Percentiles rank a stretch among this genome's conserved stretches.
Evolutionary conservation across 2,329 filamentous ascomycete genomes (phyloP).

Genomic region (Pseudogymnoascus destructans): DNA sequence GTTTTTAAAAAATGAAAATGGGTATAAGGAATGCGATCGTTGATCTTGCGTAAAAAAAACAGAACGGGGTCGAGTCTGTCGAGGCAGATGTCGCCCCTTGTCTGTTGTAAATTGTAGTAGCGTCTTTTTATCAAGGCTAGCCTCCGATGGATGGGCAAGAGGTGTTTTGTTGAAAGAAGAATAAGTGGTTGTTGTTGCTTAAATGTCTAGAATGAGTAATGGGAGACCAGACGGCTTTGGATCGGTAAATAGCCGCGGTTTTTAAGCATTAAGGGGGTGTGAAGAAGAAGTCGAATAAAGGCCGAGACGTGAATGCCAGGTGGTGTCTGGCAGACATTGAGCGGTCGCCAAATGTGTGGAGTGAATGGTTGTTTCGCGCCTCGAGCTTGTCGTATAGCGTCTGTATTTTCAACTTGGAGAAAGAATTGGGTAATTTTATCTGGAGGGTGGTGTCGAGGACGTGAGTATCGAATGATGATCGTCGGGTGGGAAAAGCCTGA

Average conservation of each 20-base stretch:
- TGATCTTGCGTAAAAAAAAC: neutral
- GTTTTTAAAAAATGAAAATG: neutral
- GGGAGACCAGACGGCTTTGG: neutral
- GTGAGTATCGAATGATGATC: neutral
- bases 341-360: neutral
- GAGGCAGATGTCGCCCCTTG: neutral
- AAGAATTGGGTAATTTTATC: neutral
- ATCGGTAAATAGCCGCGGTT: neutral
- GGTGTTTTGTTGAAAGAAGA: neutral
- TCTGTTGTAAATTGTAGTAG: neutral
- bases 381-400: neutral
- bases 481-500: neutral
- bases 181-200: neutral
- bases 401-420: neutral
- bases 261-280: neutral
- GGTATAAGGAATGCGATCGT: slow-evolving; percentile 8
- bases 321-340: neutral
- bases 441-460: neutral
- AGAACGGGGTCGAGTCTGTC: neutral
- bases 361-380: neutral
- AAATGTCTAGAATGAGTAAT: neutral
- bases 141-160: neutral
- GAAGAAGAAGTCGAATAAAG: neutral
- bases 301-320: neutral
- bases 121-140: slow-evolving; percentile 3